Base-by-base conservation (phyloP, 2,329 filamentous ascomycete species). In the Fusarium tjaetaba region DNA sequence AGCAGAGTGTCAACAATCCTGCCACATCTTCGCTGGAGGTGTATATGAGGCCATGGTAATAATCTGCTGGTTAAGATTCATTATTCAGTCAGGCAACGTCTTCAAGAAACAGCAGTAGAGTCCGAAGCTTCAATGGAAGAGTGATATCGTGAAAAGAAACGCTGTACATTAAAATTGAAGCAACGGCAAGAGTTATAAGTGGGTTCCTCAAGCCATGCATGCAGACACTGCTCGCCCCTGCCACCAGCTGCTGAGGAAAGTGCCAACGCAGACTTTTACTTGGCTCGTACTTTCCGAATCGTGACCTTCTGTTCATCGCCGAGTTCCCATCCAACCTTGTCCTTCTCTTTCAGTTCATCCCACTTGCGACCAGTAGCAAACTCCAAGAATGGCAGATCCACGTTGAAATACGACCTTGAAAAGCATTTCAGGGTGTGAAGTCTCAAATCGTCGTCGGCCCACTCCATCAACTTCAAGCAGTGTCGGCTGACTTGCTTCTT, bases 361-460 rank as follows among this genome's bases (percentile, higher is more conserved):
- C 96, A 99, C n/a, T 83, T 85, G 75, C 88, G 86, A 53, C 90
- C 90, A 9, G 93, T 88, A 65, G 89, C 87, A 79, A 86, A 88
- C 82, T 96, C 93, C 57, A 97, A 83, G 81, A 92, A 94, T 7
- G 79, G 80, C 66, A 88, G 82, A 60, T 94, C 93, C 14, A 94
- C 91, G 26, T 84, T 89, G 73, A 98, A 83, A 81, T 99, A 99
- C 9, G 92, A 89, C 78, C 91, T 89, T 2, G 94, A 95, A 61
- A 98, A 89, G 80, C 95, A 96, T 85, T 97, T 97, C 75, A 98
- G 85, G 39, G 93, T 90, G 82, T 95, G 92, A 74, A 90, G 85
- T 75, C 93, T 87, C 79, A 98, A 87, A n/a, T 88, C 87, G 30
- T 90, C 88, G 75, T 94, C 93, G 14, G 94, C 93, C 85, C 91